Evolutionary conservation across 345 rosid species (phyloP).

Genomic region (Hibiscus tridactylites): DNA sequence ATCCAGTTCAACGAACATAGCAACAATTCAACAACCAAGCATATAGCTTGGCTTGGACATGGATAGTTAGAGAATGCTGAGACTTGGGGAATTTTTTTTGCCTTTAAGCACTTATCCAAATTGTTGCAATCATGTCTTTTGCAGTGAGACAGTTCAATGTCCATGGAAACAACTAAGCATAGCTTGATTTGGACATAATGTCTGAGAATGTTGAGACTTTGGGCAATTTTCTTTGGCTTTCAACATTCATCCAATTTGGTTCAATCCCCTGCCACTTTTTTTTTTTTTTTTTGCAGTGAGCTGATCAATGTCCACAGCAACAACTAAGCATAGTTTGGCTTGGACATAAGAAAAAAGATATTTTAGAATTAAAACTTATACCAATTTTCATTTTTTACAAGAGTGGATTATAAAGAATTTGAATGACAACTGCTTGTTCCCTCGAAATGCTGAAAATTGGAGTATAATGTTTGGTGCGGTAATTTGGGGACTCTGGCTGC

Average conservation of each 20-base stretch:
- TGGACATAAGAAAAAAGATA: neutral
- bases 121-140: neutral
- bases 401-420: too few species aligned
- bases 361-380: too few species aligned
- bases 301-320: neutral
- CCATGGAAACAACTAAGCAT: neutral
- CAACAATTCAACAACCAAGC: too few species aligned
- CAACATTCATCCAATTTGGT: neutral
- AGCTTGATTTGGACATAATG: neutral
- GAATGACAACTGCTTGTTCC: too few species aligned
- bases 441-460: too few species aligned
- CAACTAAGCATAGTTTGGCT: neutral
- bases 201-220: neutral
- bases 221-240: neutral
- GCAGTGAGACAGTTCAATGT: neutral
- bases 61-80: neutral
- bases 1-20: too few species aligned
- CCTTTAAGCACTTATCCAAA: neutral
- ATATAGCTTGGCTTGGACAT: neutral
- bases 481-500: too few species aligned
- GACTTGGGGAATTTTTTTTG: neutral
- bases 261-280: neutral
- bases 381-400: too few species aligned
- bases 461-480: too few species aligned
- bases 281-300: too few species aligned